Evolutionary conservation across 2,329 filamentous ascomycete species (phyloP).

Genomic region (Beauveria caledonica): DNA sequence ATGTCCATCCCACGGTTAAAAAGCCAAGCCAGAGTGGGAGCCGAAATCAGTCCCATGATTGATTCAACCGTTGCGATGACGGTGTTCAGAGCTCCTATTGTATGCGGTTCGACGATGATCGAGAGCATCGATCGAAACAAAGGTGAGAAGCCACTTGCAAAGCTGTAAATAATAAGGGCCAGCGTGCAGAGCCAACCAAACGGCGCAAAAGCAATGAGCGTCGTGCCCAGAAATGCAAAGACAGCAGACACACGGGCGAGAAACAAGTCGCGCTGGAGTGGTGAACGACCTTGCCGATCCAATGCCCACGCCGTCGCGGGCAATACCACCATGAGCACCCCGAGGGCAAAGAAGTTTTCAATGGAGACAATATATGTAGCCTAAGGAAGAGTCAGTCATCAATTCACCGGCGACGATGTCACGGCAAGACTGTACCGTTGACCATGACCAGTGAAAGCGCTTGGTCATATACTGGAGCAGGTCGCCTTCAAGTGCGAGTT

Average conservation of each 20-base stretch:
- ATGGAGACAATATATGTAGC: constrained; percentile 35
- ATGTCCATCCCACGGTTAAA: constrained; percentile 37
- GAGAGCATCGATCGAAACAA: constrained; percentile 44
- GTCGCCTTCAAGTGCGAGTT: constrained; percentile 24
- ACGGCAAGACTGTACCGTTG: constrained; percentile 22
- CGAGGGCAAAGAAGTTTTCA: constrained; percentile 28
- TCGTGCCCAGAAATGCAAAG: constrained; percentile 24
- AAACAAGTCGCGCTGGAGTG: constrained; percentile 32
- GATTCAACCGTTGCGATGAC: constrained; percentile 43
- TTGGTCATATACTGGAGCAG: constrained; percentile 46
- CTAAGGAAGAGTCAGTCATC: constrained; percentile 14
- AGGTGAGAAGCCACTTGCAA: constrained; percentile 36
- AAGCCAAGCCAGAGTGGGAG: constrained; percentile 38
- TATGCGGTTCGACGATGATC: constrained; percentile 42
- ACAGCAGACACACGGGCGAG: constrained; percentile 28
- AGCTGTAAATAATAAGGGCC: constrained; percentile 36
- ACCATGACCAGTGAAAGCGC: constrained; percentile 42
- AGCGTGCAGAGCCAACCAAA: constrained; percentile 27
- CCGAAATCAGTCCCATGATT: constrained; percentile 36
- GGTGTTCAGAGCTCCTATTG: constrained; percentile 46
- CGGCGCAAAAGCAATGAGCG: constrained; percentile 30
- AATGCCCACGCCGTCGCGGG: constrained; percentile 27
- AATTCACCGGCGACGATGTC: constrained; percentile 8
- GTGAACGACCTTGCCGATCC: constrained; percentile 21
- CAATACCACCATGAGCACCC: constrained; percentile 30